Conservation (phyloP, 768 basidiomycete genomes). For the Collybiopsis confluens region DNA sequence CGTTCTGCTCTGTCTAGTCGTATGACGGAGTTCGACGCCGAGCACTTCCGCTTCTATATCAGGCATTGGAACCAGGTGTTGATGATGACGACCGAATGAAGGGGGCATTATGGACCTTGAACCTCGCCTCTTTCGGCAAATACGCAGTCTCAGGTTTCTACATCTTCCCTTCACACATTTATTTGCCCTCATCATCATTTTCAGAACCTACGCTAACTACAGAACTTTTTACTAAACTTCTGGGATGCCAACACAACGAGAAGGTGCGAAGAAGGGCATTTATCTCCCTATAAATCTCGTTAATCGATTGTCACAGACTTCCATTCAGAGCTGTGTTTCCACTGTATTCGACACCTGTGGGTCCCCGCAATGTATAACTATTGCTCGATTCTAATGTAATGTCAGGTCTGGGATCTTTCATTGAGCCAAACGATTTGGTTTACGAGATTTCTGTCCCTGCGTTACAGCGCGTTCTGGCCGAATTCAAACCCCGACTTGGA, state of each 20-base stretch:
- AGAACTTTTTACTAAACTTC: constrained; percentile 54
- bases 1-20: constrained; percentile 29
- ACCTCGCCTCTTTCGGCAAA: constrained; percentile 58
- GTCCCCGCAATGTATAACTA: constrained; percentile 17
- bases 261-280: constrained; percentile 41
- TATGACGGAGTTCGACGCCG: constrained; percentile 69
- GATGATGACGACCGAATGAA: constrained; percentile 94
- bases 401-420: constrained; percentile 54
- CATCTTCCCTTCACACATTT: background rate
- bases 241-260: constrained; percentile 79
- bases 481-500: constrained; percentile 34
- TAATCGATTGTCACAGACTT: constrained; percentile 40
- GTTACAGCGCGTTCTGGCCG: constrained; percentile 31
- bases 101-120: constrained; percentile 79
- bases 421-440: constrained; percentile 56
- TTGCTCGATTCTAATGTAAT: background rate
- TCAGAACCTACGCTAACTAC: constrained; percentile 63
- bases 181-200: constrained; percentile 3
- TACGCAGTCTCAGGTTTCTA: constrained; percentile 44
- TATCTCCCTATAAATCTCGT: background rate
- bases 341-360: constrained; percentile 61
- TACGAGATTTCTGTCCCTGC: constrained; percentile 46
- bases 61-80: constrained; percentile 57
- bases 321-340: constrained; percentile 69
- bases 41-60: constrained; percentile 54